These are phyloP conservation scores for Fusarium zealandicum DNA, from an alignment of 2,329 filamentous ascomycete genomes.

Conservation along the genomic window DNA sequence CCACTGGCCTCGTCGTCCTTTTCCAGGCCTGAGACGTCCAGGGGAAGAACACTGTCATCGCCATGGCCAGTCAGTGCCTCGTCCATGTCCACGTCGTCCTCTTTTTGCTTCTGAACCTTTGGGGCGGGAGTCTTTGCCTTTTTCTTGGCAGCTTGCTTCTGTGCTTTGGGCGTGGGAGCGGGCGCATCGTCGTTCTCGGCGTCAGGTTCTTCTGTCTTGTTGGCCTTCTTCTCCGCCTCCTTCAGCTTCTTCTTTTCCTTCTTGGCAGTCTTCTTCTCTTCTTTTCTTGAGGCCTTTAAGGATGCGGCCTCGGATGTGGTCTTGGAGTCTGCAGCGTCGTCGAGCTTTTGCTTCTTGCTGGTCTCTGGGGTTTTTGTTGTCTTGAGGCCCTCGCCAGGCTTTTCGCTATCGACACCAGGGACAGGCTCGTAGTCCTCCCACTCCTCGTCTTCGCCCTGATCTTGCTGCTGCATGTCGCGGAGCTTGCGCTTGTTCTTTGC, in stretches of 20 bases:
- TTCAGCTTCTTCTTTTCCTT: constrained; percentile 56
- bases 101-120: constrained; percentile 29
- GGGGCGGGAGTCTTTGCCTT: constrained; percentile 33
- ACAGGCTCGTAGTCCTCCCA: constrained; percentile 55
- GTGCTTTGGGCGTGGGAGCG: constrained; percentile 33
- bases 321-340: constrained; percentile 38
- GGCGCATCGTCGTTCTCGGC: constrained; percentile 41
- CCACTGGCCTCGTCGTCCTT: constrained; percentile 55
- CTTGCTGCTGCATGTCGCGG: constrained; percentile 64
- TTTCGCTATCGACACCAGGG: constrained; percentile 64
- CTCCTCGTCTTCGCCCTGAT: constrained; percentile 54
- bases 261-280: constrained; percentile 60
- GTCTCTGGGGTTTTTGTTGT: constrained; percentile 52
- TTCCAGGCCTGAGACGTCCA: constrained; percentile 42
- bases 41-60: constrained; percentile 33
- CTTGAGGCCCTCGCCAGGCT: constrained; percentile 70
- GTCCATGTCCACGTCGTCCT: constrained; percentile 23
- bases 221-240: constrained; percentile 53
- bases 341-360: constrained; percentile 63
- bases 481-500: constrained; percentile 82
- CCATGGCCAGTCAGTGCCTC: constrained; percentile 10
- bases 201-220: constrained; percentile 48
- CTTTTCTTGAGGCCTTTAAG: constrained; percentile 59
- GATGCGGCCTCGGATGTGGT: constrained; percentile 54
- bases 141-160: constrained; percentile 42